phyloP scores from a whole-genome alignment of 192 early-diverging fungal genomes.

The Rhizoclosmatium globosum region DNA sequence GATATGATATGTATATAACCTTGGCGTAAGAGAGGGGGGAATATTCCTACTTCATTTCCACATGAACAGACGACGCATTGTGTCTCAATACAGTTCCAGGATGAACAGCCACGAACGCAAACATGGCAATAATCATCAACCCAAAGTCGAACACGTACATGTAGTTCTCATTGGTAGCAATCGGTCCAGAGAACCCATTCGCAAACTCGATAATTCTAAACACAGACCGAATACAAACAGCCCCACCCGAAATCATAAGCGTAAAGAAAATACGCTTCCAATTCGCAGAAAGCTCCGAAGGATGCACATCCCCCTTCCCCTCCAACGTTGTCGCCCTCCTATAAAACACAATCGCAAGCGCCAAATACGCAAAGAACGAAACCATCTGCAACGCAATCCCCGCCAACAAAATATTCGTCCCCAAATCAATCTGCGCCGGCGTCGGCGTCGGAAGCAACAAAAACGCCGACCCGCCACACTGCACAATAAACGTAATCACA shows the following conservation, averaged over 20 bases:
- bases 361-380: slow-evolving; percentile 24
- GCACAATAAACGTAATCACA: slow-evolving; percentile 34
- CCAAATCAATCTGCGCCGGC: background rate
- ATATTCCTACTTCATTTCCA: too few relatives aligned
- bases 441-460: slow-evolving; percentile 12
- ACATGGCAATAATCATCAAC: slow-evolving; percentile 31
- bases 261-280: slow-evolving; percentile 1
- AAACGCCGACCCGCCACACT: slow-evolving; percentile 34
- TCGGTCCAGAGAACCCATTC: slow-evolving; percentile 31
- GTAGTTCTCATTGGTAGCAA: slow-evolving; percentile 37
- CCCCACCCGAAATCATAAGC: background rate
- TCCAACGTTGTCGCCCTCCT: background rate
- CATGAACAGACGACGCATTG: background rate
- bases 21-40: too few relatives aligned
- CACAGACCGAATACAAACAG: slow-evolving; percentile 25
- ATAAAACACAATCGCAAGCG: slow-evolving; percentile 31
- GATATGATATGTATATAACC: too few relatives aligned
- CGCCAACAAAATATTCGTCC: slow-evolving; percentile 27
- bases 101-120: slow-evolving; percentile 30
- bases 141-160: slow-evolving; percentile 43
- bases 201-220: slow-evolving; percentile 46
- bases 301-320: background rate
- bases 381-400: slow-evolving; percentile 43
- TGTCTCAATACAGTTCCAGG: slow-evolving; percentile 18
- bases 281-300: background rate